phyloP scores from a whole-genome alignment of 371 early-diverging fungal species.

The Capillidium rhysosporum region DNA sequence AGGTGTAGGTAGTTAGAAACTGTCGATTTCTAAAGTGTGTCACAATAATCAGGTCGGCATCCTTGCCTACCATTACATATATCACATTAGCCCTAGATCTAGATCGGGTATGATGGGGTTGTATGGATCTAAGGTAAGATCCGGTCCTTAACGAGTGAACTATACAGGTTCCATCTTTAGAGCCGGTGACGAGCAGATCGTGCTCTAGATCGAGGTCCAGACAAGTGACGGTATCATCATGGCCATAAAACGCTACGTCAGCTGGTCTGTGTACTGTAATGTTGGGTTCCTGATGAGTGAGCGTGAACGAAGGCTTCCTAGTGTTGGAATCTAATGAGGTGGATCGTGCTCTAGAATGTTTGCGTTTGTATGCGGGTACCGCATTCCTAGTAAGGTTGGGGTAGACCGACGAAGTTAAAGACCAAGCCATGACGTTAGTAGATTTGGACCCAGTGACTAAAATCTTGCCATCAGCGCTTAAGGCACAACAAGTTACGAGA shows the following conservation, averaged over 20 bases:
- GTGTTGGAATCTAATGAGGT: conserved; percentile 6
- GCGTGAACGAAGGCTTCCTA: background rate
- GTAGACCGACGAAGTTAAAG: background rate
- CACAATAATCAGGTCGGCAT: background rate
- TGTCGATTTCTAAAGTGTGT: background rate
- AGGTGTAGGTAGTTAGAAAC: background rate
- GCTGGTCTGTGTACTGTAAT: background rate
- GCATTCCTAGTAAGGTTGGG: background rate
- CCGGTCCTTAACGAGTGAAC: conserved; percentile 21
- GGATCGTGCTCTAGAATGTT: background rate
- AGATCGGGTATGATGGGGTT: conserved; percentile 11
- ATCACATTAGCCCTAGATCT: background rate
- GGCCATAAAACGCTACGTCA: conserved; percentile 4
- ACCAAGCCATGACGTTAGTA: conserved; percentile 36
- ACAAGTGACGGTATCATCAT: conserved; percentile 15
- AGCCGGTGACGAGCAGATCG: conserved; percentile 26
- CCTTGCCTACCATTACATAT: background rate
- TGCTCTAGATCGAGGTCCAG: conserved; percentile 23
- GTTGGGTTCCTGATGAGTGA: background rate
- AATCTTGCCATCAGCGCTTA: conserved; percentile 22
- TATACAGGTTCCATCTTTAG: conserved; percentile 31
- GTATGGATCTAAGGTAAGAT: conserved; percentile 18
- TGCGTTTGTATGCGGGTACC: background rate
- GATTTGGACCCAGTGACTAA: conserved; percentile 46
- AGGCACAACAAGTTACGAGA: conserved; percentile 31